Evolutionary conservation across 2,329 filamentous ascomycete genomes (phyloP).

Genomic region (Colletotrichum sp.): DNA sequence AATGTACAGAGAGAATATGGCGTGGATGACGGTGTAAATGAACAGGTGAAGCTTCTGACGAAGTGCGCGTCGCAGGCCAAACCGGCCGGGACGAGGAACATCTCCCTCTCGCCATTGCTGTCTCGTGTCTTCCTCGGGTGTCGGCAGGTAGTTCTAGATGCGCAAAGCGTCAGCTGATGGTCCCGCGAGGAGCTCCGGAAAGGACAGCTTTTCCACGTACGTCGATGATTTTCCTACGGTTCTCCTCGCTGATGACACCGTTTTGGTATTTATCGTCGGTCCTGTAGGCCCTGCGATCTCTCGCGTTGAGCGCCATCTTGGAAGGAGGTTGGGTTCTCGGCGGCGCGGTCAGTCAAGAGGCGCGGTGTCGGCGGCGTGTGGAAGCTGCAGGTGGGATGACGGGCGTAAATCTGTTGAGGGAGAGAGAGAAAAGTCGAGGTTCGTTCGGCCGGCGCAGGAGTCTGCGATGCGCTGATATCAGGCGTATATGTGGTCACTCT

Average conservation of each 20-base stretch:
- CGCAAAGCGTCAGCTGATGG: conserved; percentile 2
- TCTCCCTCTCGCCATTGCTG: conserved; percentile 19
- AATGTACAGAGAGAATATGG: conserved; percentile 87
- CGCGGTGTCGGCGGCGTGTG: neutral
- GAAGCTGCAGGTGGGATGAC: conserved; percentile 5
- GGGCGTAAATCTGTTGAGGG: conserved; percentile 7
- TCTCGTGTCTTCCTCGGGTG: neutral
- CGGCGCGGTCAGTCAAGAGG: conserved; percentile 1
- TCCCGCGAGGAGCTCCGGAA: neutral
- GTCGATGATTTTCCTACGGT: conserved; percentile 40
- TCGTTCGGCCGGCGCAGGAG: neutral
- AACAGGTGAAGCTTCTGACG: conserved; percentile 68
- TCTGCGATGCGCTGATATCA: neutral
- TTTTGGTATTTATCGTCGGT: conserved; percentile 41
- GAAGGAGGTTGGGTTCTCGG: neutral
- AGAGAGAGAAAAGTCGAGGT: neutral
- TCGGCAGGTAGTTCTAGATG: conserved; percentile 31
- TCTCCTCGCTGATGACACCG: conserved; percentile 36
- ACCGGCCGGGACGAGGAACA: conserved; percentile 41
- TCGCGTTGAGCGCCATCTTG: conserved; percentile 32
- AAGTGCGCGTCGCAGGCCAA: conserved; percentile 68
- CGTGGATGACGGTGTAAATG: conserved; percentile 74
- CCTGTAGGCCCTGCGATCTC: conserved; percentile 43
- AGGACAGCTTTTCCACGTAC: conserved; percentile 27
- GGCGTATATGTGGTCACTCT: neutral